Evolutionary conservation across 2,329 filamentous ascomycete species (phyloP).

Genomic region (Penicillium sp.): DNA sequence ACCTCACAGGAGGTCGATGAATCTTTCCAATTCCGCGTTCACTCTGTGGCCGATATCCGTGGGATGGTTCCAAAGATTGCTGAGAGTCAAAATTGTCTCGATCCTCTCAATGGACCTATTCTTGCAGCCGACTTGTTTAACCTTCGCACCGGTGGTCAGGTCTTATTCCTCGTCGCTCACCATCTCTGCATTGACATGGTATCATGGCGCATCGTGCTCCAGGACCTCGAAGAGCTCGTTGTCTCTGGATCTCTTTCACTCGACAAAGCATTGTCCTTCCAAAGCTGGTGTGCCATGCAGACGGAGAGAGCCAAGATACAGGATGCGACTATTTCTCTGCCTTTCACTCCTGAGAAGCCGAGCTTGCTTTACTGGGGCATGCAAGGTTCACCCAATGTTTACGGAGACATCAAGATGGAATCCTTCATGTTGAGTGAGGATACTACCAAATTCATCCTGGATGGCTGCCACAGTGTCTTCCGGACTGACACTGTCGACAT

Average conservation of each 20-base stretch:
- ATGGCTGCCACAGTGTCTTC: constrained; percentile 30
- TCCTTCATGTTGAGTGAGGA: constrained; percentile 33
- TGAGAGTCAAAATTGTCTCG: constrained; percentile 31
- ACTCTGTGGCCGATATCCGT: constrained; percentile 21
- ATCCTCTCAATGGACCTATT: constrained; percentile 33
- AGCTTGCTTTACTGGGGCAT: constrained; percentile 40
- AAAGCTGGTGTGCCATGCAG: constrained; percentile 38
- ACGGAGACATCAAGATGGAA: constrained; percentile 35
- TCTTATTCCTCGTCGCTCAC: constrained; percentile 29
- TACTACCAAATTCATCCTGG: constrained; percentile 31
- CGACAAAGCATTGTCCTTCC: constrained; percentile 38
- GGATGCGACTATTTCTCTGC: constrained; percentile 14
- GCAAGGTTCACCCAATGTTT: constrained; percentile 28
- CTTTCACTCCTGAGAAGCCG: constrained; percentile 29
- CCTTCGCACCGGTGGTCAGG: constrained; percentile 29
- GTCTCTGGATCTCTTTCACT: constrained; percentile 30
- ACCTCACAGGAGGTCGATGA: constrained; percentile 25
- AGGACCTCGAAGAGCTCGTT: constrained; percentile 36
- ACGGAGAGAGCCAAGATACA: constrained; percentile 23
- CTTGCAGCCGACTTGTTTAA: constrained; percentile 41
- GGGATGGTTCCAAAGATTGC: constrained; percentile 27
- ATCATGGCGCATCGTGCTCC: constrained; percentile 35
- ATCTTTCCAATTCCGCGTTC: constrained; percentile 32
- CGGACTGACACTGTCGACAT: constrained; percentile 39
- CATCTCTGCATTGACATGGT: constrained; percentile 32